These are phyloP conservation scores for Litchi chinensis DNA, from an alignment of 345 rosid species.

Conservation along the genomic window DNA sequence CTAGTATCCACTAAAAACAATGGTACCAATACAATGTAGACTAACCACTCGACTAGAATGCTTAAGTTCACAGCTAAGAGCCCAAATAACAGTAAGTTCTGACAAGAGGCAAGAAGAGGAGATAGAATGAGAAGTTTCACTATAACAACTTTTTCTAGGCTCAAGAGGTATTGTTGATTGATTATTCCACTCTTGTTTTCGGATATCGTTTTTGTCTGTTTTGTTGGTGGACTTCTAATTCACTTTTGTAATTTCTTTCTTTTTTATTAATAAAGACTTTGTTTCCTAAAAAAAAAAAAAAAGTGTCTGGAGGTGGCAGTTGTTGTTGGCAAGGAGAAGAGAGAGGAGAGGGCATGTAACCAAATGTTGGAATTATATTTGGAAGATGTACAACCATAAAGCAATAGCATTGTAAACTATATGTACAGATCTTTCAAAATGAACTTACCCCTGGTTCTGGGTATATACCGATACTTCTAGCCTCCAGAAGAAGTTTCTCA, in stretches of 20 bases:
- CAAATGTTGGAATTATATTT: not conserved
- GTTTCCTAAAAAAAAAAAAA: too few relatives aligned
- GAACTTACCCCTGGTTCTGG: constrained; percentile 72
- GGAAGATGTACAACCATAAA: not conserved
- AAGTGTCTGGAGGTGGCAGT: not conserved
- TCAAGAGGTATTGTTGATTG: not conserved
- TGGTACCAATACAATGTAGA: not conserved
- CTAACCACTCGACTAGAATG: not conserved
- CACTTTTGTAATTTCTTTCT: too few relatives aligned
- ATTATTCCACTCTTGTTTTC: too few relatives aligned
- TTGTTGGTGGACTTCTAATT: too few relatives aligned
- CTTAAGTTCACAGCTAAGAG: not conserved
- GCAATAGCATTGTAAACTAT: constrained; percentile 11
- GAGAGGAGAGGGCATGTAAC: not conserved
- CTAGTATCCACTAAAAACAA: not conserved
- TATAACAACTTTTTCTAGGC: not conserved
- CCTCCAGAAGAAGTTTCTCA: constrained; percentile 76
- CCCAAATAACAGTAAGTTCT: not conserved
- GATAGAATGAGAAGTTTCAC: constrained; percentile 1
- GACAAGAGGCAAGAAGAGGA: not conserved
- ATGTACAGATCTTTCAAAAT: constrained; percentile 15
- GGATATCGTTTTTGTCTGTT: too few relatives aligned
- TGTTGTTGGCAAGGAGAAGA: not conserved
- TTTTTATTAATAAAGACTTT: too few relatives aligned
- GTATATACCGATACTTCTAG: constrained; percentile 82